These are phyloP conservation scores for Catunica adiposa DNA, from an alignment of 2,329 filamentous ascomycete species.

Conservation along the genomic window DNA sequence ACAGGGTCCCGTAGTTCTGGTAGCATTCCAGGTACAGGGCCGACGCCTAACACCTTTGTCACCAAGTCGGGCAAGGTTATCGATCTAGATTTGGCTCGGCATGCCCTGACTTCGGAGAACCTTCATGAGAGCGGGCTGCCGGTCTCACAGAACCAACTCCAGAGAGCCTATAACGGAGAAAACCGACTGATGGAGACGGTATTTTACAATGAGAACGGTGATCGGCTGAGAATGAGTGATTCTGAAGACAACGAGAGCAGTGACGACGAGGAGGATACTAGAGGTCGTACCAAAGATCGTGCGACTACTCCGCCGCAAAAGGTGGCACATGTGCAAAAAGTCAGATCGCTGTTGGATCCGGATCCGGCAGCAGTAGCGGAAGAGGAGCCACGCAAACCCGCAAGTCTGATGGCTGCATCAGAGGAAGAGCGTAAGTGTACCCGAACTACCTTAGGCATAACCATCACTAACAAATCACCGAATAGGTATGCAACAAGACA, in stretches of 20 bases:
- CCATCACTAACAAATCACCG: neutral
- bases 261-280: conserved; percentile 45
- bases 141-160: conserved; percentile 14
- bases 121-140: conserved; percentile 46
- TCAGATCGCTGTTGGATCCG: conserved; percentile 18
- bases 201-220: conserved; percentile 37
- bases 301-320: neutral
- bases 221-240: conserved; percentile 46
- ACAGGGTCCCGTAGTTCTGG: conserved; percentile 19
- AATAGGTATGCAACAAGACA: conserved; percentile 8
- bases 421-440: conserved; percentile 57
- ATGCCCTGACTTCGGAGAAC: conserved; percentile 54
- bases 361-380: conserved; percentile 17
- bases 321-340: neutral
- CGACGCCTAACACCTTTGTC: neutral
- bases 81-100: conserved; percentile 54
- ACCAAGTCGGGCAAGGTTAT: conserved; percentile 21
- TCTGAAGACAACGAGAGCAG: conserved; percentile 42
- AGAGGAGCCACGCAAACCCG: conserved; percentile 23
- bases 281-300: conserved; percentile 41
- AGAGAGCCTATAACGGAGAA: neutral
- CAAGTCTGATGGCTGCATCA: conserved; percentile 54
- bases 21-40: conserved; percentile 16
- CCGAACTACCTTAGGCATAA: neutral
- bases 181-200: neutral